phyloP scores from a whole-genome alignment of 2,329 filamentous ascomycete species.

The Talaromyces marneffei region DNA sequence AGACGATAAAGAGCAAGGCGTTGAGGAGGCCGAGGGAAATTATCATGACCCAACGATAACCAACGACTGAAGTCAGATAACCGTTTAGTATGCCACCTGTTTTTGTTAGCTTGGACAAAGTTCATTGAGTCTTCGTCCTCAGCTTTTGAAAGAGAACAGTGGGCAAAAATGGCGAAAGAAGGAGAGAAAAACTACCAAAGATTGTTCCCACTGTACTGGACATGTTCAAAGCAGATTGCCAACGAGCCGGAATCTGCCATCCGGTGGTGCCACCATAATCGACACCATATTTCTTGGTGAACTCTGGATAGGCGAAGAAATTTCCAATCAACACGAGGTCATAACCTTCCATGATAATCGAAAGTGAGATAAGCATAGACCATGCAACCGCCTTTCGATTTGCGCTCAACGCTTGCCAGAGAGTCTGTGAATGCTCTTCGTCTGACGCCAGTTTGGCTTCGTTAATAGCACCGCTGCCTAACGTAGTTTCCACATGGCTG shows the following conservation, averaged over 20 bases:
- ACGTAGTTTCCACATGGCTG: conserved; percentile 24
- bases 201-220: conserved; percentile 13
- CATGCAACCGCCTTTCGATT: conserved; percentile 84
- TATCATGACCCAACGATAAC: conserved; percentile 37
- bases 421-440: conserved; percentile 58
- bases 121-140: not conserved
- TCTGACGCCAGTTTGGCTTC: conserved; percentile 40
- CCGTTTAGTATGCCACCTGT: conserved; percentile 14
- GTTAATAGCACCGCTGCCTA: conserved; percentile 26
- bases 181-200: not conserved
- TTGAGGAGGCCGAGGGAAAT: conserved; percentile 42
- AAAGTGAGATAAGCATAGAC: conserved; percentile 81
- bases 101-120: not conserved
- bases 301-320: conserved; percentile 54
- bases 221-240: conserved; percentile 12
- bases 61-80: conserved; percentile 12
- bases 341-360: conserved; percentile 88
- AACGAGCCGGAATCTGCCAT: conserved; percentile 28
- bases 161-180: not conserved
- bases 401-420: conserved; percentile 68
- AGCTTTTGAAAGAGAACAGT: not conserved
- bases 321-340: conserved; percentile 76
- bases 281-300: conserved; percentile 38
- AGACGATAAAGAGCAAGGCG: conserved; percentile 47
- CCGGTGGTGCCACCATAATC: conserved; percentile 22